Evolutionary conservation across 768 basidiomycete species (phyloP).

Genomic region (Xerocomus brunneocitrinus): DNA sequence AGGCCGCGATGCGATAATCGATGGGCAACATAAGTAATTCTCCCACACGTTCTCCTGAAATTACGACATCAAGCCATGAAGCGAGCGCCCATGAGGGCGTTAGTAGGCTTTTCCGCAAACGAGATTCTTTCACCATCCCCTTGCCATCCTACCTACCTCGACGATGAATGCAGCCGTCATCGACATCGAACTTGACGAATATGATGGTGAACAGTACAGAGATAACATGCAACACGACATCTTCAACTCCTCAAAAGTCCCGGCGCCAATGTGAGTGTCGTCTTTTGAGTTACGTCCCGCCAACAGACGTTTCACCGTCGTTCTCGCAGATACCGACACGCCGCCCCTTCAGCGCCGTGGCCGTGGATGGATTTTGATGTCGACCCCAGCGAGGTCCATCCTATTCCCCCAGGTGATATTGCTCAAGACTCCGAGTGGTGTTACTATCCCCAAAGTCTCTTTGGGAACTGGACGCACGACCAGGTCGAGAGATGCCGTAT

Average conservation of each 20-base stretch:
- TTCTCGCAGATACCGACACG: conserved; percentile 33
- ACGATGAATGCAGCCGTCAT: conserved; percentile 14
- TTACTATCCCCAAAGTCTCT: conserved; percentile 30
- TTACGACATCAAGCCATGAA: conserved; percentile 11
- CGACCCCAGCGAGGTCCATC: conserved; percentile 18
- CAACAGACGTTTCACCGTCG: neutral
- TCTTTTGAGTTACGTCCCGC: neutral
- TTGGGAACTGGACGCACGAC: conserved; percentile 33
- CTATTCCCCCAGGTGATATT: conserved; percentile 13
- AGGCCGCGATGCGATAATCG: neutral
- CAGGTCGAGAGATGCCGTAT: conserved; percentile 31
- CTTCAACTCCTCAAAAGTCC: conserved; percentile 16
- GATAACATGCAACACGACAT: conserved; percentile 9
- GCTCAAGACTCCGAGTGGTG: conserved; percentile 18
- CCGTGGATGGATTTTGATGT: conserved; percentile 38
- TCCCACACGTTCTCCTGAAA: neutral
- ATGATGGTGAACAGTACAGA: conserved; percentile 5
- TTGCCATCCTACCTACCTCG: neutral
- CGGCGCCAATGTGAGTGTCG: conserved; percentile 25
- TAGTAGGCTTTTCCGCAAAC: conserved; percentile 2
- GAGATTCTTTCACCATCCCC: neutral
- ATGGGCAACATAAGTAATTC: neutral
- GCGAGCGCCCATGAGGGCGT: conserved; percentile 7
- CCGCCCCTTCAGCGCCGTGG: conserved; percentile 40
- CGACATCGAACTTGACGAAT: conserved; percentile 3